phyloP scores from a whole-genome alignment of 352 stramenopile genomes.

The Pythium volutum region DNA sequence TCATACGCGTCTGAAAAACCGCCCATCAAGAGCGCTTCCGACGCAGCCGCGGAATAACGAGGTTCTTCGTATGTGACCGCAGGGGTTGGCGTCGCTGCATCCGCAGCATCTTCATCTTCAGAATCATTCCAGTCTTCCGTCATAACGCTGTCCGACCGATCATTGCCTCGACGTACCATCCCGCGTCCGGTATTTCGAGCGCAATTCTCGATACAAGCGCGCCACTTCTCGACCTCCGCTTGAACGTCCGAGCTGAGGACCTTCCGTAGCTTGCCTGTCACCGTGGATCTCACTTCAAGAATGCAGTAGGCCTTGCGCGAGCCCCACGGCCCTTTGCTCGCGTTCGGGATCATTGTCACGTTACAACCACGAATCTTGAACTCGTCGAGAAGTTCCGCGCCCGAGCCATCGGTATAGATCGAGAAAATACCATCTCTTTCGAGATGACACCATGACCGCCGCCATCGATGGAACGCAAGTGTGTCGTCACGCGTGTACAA shows the following conservation, averaged over 20 bases:
- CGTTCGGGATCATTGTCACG: constrained; percentile 60
- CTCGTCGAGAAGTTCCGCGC: constrained; percentile 55
- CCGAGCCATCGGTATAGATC: constrained; percentile 70
- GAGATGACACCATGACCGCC: constrained; percentile 77
- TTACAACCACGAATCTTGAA: constrained; percentile 66
- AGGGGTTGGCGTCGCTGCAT: neutral
- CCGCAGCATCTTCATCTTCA: constrained; percentile 29
- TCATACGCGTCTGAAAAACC: constrained; percentile 76
- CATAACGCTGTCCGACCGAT: constrained; percentile 12
- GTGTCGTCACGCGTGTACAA: constrained; percentile 80
- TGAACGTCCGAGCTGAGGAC: constrained; percentile 61
- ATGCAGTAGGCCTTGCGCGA: constrained; percentile 30
- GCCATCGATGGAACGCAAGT: constrained; percentile 81
- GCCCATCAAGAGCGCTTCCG: constrained; percentile 57
- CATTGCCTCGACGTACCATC: neutral
- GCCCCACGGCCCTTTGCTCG: constrained; percentile 47
- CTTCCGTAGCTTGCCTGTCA: constrained; percentile 43
- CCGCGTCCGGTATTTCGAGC: constrained; percentile 39
- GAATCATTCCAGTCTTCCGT: constrained; percentile 27
- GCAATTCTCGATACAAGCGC: constrained; percentile 58
- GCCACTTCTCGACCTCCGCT: constrained; percentile 71
- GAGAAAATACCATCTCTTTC: constrained; percentile 68
- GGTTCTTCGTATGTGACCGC: constrained; percentile 17
- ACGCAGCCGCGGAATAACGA: constrained; percentile 14
- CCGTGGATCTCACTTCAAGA: constrained; percentile 57